phyloP scores from a whole-genome alignment of 2,329 filamentous ascomycete genomes.

The Neocatenulostroma microsporum region DNA sequence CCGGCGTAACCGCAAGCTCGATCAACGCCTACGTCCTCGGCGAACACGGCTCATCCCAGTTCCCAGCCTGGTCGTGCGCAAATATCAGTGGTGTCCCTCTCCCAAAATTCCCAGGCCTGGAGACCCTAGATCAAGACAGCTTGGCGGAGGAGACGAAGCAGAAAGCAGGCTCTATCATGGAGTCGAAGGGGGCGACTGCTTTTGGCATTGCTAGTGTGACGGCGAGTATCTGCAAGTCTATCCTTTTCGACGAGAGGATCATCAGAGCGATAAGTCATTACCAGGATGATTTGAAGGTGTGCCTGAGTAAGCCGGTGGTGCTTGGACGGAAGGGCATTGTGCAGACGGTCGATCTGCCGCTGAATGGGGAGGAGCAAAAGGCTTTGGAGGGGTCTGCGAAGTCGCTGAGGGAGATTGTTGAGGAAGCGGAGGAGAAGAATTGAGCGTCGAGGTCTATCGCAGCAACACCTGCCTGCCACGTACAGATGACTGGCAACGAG shows the following conservation, averaged over 20 bases:
- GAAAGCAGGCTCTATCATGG: constrained; percentile 43
- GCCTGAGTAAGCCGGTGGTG: constrained; percentile 44
- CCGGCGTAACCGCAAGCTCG: constrained; percentile 32
- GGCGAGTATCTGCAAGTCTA: constrained; percentile 43
- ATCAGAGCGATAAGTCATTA: constrained; percentile 45
- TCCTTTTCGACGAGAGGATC: constrained; percentile 42
- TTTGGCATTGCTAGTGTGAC: constrained; percentile 46
- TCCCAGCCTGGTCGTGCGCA: constrained; percentile 41
- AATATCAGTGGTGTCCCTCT: constrained; percentile 36
- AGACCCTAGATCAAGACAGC: constrained; percentile 25
- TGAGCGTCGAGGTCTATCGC: too few relatives aligned
- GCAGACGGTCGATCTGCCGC: constrained; percentile 29
- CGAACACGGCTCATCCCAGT: constrained; percentile 44
- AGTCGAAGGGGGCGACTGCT: constrained; percentile 44
- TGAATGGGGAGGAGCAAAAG: constrained; percentile 29
- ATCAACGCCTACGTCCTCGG: constrained; percentile 42
- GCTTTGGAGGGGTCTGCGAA: constrained; percentile 30
- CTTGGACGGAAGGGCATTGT: constrained; percentile 43
- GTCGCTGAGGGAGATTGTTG: constrained; percentile 30
- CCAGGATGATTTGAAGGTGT: constrained; percentile 41
- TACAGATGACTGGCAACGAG: too few relatives aligned
- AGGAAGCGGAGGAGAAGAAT: constrained; percentile 33
- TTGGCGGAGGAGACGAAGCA: constrained; percentile 41
- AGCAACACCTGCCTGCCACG: too few relatives aligned
- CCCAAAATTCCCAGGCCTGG: constrained; percentile 30